A percentile compares a stretch with the other conserved stretches of the same genome.
phyloP scores from a whole-genome alignment of 345 rosid genomes.

The Salix caprea region DNA sequence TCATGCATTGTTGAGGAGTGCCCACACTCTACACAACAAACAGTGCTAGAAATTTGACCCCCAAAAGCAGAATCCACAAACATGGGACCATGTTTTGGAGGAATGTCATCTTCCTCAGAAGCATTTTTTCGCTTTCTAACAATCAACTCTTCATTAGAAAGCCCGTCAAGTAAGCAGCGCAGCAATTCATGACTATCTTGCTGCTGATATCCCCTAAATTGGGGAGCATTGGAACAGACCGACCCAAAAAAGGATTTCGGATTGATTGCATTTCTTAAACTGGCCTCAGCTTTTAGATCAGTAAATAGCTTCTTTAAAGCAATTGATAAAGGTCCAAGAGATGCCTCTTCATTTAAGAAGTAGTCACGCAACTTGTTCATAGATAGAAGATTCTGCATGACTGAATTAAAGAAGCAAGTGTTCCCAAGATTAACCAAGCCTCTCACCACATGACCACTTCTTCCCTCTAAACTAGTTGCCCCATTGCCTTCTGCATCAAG shows the following conservation, averaged over 20 bases:
- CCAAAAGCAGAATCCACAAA: conserved; percentile 79
- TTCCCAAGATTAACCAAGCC: conserved; percentile 95
- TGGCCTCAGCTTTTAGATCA: conserved; percentile 59
- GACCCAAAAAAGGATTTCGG: conserved; percentile 66
- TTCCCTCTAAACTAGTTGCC: conserved; percentile 36
- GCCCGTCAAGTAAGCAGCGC: conserved; percentile 71
- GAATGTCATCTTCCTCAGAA: conserved; percentile 28
- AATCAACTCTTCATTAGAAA: conserved; percentile 72
- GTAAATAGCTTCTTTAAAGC: conserved; percentile 68
- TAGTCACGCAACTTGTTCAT: conserved; percentile 51
- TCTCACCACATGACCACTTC: conserved; percentile 52
- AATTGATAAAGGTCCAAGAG: conserved; percentile 53
- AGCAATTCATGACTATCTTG: conserved; percentile 97
- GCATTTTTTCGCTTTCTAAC: conserved; percentile 40
- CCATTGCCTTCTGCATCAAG: conserved; percentile 31
- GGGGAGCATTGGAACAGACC: conserved; percentile 78
- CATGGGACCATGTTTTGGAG: conserved; percentile 42
- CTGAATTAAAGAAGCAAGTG: conserved; percentile 93
- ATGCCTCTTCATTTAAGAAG: conserved; percentile 46
- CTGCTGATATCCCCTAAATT: conserved; percentile 88
- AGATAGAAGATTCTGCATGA: conserved; percentile 85
- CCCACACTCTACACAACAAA: conserved; percentile 79
- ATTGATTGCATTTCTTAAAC: conserved; percentile 59
- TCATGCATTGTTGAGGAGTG: conserved; percentile 84
- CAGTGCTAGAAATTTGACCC: conserved; percentile 82